These are phyloP conservation scores for Arthroderma sp. DNA, from an alignment of 2,329 filamentous ascomycete species.

Conservation along the genomic window DNA sequence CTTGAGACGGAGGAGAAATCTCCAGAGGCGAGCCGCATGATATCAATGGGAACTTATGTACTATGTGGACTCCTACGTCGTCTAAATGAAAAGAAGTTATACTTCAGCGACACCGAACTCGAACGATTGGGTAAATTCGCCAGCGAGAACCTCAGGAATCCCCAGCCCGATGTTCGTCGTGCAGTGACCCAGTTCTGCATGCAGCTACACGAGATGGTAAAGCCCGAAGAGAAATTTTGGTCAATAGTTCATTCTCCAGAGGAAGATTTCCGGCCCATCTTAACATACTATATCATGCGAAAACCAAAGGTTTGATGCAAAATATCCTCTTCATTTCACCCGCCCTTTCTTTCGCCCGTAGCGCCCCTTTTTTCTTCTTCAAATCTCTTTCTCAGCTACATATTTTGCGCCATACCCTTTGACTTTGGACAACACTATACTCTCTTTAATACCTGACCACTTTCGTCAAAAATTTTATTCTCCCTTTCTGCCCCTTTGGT, in stretches of 20 bases:
- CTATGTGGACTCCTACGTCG: conserved; percentile 21
- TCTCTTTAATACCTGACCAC: neutral
- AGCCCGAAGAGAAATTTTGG: conserved; percentile 21
- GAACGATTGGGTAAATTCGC: conserved; percentile 26
- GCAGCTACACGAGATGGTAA: conserved; percentile 20
- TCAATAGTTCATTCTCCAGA: conserved; percentile 22
- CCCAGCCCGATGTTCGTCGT: conserved; percentile 29
- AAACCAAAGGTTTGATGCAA: conserved; percentile 5
- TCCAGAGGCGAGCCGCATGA: conserved; percentile 23
- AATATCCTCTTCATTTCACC: neutral
- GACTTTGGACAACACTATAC: neutral
- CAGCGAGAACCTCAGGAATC: conserved; percentile 22
- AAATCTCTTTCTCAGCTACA: neutral
- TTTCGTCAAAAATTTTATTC: neutral
- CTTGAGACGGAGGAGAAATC: conserved; percentile 23
- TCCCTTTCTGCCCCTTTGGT: neutral
- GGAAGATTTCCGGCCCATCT: conserved; percentile 25
- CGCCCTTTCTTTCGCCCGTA: neutral
- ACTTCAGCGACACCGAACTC: conserved; percentile 15
- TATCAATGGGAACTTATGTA: conserved; percentile 27
- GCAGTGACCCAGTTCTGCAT: conserved; percentile 28
- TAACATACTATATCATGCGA: conserved; percentile 28
- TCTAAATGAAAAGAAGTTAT: conserved; percentile 16
- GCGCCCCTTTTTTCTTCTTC: neutral
- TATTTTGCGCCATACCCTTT: neutral